Conservation (phyloP, 345 rosid genomes). For the Eucalyptus urophylla region DNA sequence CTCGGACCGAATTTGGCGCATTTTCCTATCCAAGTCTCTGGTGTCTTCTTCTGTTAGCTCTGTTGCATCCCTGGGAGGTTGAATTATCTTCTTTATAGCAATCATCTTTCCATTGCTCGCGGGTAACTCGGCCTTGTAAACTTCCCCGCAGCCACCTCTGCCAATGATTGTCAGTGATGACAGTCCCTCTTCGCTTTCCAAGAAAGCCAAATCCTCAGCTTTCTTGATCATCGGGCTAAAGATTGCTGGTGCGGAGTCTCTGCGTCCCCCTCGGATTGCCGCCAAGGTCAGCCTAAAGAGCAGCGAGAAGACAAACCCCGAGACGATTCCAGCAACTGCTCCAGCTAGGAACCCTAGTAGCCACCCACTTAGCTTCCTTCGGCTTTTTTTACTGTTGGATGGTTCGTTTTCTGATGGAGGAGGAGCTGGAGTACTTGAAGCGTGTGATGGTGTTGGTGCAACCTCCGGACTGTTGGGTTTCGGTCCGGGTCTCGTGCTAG, state of each 20-base stretch:
- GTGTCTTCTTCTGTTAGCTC: conserved; percentile 69
- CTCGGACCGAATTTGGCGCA: conserved; percentile 81
- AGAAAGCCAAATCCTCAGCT: conserved; percentile 69
- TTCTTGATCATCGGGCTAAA: conserved; percentile 74
- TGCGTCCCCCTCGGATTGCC: conserved; percentile 35
- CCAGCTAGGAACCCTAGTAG: conserved; percentile 57
- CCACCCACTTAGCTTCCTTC: conserved; percentile 43
- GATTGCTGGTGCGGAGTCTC: conserved; percentile 41
- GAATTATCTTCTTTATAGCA: conserved; percentile 68
- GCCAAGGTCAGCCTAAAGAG: conserved; percentile 42
- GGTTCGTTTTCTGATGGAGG: neutral
- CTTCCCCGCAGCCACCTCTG: conserved; percentile 90
- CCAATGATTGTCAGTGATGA: conserved; percentile 48
- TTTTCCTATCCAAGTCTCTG: conserved; percentile 44
- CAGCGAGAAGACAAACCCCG: conserved; percentile 57
- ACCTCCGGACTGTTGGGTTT: neutral
- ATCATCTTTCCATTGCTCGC: conserved; percentile 58
- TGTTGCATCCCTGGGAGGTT: conserved; percentile 57
- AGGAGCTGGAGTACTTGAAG: conserved; percentile 2
- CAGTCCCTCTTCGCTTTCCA: conserved; percentile 61
- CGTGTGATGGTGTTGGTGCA: neutral
- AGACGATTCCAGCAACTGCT: conserved; percentile 44
- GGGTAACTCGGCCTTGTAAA: conserved; percentile 64
- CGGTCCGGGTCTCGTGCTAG: neutral
- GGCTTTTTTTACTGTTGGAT: conserved; percentile 2